phyloP scores from a whole-genome alignment of 2,329 filamentous ascomycete genomes.

The Fusarium sp. region DNA sequence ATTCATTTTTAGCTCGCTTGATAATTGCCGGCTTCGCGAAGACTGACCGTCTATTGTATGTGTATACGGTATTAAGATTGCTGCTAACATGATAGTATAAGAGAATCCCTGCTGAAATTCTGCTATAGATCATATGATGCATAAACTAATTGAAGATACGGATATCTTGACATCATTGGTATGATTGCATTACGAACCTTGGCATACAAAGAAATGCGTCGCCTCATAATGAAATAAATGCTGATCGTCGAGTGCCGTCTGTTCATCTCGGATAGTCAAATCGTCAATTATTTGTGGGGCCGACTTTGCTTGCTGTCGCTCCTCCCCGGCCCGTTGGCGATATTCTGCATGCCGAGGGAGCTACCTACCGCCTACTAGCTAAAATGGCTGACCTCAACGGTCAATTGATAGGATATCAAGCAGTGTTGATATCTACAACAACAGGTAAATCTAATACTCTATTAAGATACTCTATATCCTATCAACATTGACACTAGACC shows the following conservation, averaged over 20 bases:
- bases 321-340: constrained; percentile 22
- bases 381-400: constrained; percentile 39
- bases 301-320: constrained; percentile 10
- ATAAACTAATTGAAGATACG: not conserved
- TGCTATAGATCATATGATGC: not conserved
- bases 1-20: not conserved
- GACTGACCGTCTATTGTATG: not conserved
- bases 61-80: not conserved
- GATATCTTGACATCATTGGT: not conserved
- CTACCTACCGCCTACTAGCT: not conserved
- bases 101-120: not conserved
- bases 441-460: not conserved
- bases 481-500: not conserved
- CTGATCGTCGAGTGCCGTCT: constrained; percentile 26
- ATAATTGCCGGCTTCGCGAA: not conserved
- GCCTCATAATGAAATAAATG: constrained; percentile 27
- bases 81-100: not conserved
- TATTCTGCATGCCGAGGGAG: constrained; percentile 10
- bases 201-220: not conserved
- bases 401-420: not conserved
- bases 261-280: constrained; percentile 33
- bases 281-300: constrained; percentile 32
- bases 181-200: not conserved
- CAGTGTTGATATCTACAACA: not conserved
- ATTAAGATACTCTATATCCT: not conserved